Percentiles rank a stretch among this genome's conserved stretches.
Conservation (phyloP, 345 rosid genomes). For the Euphorbia tirucalli region DNA sequence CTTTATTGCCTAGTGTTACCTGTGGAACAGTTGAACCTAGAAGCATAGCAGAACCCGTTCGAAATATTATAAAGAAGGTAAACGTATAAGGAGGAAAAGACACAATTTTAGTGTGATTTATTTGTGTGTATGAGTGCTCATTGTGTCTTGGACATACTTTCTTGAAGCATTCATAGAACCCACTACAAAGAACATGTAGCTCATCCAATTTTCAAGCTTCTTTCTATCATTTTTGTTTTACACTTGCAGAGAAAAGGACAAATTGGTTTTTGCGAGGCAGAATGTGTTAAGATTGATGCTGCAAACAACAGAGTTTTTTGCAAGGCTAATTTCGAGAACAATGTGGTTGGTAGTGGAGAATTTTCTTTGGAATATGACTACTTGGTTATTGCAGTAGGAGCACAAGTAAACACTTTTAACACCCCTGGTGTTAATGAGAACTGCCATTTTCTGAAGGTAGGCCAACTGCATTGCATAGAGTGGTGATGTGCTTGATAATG, state of each 20-base stretch:
- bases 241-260: constrained; percentile 65
- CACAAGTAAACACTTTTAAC: constrained; percentile 88
- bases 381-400: constrained; percentile 83
- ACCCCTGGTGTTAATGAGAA: constrained; percentile 93
- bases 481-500: constrained; percentile 7
- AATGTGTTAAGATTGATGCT: constrained; percentile 77
- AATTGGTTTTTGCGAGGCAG: constrained; percentile 84
- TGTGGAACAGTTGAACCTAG: constrained; percentile 98
- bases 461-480: not conserved
- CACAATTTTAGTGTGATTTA: not conserved
- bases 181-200: too few species aligned
- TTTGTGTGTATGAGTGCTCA: not conserved
- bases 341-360: constrained; percentile 49
- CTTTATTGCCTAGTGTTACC: constrained; percentile 90
- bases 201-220: not conserved
- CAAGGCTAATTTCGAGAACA: constrained; percentile 49
- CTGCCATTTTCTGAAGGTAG: constrained; percentile 92
- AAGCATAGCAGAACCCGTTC: constrained; percentile 86
- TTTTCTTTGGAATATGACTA: constrained; percentile 81
- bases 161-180: too few species aligned
- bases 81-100: constrained; percentile 6
- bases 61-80: constrained; percentile 90
- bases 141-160: not conserved
- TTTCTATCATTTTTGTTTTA: not conserved
- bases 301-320: constrained; percentile 59